Conservation (phyloP, 2,329 filamentous ascomycete species). For the Whalleya microplaca region DNA sequence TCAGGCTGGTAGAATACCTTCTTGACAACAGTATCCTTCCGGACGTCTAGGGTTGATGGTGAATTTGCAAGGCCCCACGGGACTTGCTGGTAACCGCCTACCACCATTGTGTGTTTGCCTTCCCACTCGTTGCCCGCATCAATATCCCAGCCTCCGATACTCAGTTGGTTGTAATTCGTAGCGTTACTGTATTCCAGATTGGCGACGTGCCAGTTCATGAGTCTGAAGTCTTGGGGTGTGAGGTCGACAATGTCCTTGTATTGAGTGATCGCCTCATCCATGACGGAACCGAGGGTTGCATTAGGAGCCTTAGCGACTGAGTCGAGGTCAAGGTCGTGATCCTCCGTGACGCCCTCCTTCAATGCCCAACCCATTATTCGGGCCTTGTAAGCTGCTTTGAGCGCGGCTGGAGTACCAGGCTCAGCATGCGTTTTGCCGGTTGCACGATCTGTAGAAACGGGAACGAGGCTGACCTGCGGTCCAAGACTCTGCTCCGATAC, state of each 20-base stretch:
- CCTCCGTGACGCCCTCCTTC: constrained; percentile 63
- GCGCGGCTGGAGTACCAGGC: constrained; percentile 68
- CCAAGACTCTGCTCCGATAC: constrained; percentile 59
- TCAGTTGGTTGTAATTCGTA: constrained; percentile 82
- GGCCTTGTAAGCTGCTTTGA: constrained; percentile 77
- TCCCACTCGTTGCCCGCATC: constrained; percentile 98
- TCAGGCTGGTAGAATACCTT: constrained; percentile 68
- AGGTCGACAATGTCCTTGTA: constrained; percentile 84
- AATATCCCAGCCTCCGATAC: constrained; percentile 92
- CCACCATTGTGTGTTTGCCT: constrained; percentile 88
- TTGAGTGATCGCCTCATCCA: constrained; percentile 88
- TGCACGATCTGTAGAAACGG: constrained; percentile 68
- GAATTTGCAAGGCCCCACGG: constrained; percentile 82
- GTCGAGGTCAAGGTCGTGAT: constrained; percentile 73
- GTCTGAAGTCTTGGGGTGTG: constrained; percentile 81
- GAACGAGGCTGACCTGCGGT: constrained; percentile 60
- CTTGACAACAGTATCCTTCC: constrained; percentile 72
- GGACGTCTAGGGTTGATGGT: constrained; percentile 77
- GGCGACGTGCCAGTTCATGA: constrained; percentile 98
- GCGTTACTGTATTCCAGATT: constrained; percentile 98
- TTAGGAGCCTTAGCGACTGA: constrained; percentile 62
- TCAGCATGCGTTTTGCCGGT: constrained; percentile 76
- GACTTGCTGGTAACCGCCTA: constrained; percentile 92
- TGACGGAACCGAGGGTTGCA: constrained; percentile 85
- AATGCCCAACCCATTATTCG: constrained; percentile 82